Conservation (phyloP, 169 alveolate species). For the Plasmodium vivax region DNA sequence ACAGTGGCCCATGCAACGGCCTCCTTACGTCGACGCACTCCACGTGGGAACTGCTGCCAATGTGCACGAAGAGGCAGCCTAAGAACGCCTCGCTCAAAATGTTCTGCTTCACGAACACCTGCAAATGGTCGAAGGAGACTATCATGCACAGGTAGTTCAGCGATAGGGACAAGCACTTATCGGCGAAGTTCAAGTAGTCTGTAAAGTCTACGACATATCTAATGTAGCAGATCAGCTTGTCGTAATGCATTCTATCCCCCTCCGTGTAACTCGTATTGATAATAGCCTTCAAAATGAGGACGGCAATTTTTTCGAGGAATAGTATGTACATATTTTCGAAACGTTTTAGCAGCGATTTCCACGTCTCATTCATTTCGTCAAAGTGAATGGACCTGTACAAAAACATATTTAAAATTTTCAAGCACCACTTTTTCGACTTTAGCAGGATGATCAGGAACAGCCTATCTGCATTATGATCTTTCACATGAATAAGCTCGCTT, state of each 20-base stretch:
- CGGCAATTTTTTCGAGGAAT: slow-evolving; percentile 49
- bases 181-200: slow-evolving; percentile 45
- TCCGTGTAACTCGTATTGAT: slow-evolving; percentile 47
- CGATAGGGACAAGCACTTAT: slow-evolving; percentile 40
- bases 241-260: slow-evolving; percentile 25
- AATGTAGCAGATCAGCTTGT: slow-evolving; percentile 28
- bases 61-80: slow-evolving; percentile 35
- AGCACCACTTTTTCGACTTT: slow-evolving; percentile 63
- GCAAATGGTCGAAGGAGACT: slow-evolving; percentile 31
- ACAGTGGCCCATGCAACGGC: not conserved
- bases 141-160: slow-evolving; percentile 49
- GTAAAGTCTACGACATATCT: slow-evolving; percentile 41
- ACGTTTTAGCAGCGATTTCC: slow-evolving; percentile 35
- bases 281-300: slow-evolving; percentile 48
- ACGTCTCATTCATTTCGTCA: slow-evolving; percentile 63
- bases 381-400: slow-evolving; percentile 56
- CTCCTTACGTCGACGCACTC: slow-evolving; percentile 52
- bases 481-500: slow-evolving; percentile 25
- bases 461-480: slow-evolving; percentile 25
- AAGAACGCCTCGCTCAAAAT: slow-evolving; percentile 37
- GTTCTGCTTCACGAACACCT: slow-evolving; percentile 53
- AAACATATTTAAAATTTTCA: slow-evolving; percentile 61
- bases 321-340: slow-evolving; percentile 56
- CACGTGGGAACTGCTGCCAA: slow-evolving; percentile 43
- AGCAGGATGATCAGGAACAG: slow-evolving; percentile 13